Base-by-base conservation (phyloP, 2,329 filamentous ascomycete species). In the Tolypocladium endophyticum region DNA sequence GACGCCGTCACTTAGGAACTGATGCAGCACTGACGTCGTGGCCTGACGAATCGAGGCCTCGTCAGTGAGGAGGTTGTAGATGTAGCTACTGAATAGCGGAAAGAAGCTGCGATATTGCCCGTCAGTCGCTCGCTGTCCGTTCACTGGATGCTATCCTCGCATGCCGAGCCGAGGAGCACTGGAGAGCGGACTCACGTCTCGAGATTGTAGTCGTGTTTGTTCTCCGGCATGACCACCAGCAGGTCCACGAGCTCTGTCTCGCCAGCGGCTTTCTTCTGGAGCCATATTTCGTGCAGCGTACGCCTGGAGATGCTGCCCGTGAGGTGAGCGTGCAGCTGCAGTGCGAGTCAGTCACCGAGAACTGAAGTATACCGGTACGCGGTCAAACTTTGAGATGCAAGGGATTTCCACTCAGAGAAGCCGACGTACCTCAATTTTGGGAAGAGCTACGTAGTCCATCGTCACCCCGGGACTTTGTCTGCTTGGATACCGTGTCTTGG, bases 271-370 rank as follows among this genome's bases (percentile, higher is more conserved):
- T 81, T 83, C 69, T 86, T 89, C 59, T 72, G 71, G 55, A 75
- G 66, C 89, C 90, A 94, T 69, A 93, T 85, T 43, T 89, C 81
- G 68, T 91, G 88, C 2, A 94, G 82, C 62, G 84, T 87, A 66
- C 84, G 75, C 38, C 87, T 83, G 68, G 83, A 87, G 70, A 94
- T 90, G 71, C 87, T 91, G 58, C 90, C 89, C 47, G 85, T 89
- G 53, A 94, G 79, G 72, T 94, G 89, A 62, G 90, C 89, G 67
- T 94, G 90, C 58, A 93, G 81, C 87, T 92, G 16, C 55, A 55
- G 14, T 41, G 35, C 50, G 39, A 50, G 55, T 60, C 23, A 28
- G 55, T 53, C 56, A 61, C 35, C 18, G 25, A 9, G 47, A 4
- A 9, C 18, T 12, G 16, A 11, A 30, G 25, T 6, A 18, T 30